Conservation (phyloP, 192 early-diverging fungal species). For the Coemansia sp. region DNA sequence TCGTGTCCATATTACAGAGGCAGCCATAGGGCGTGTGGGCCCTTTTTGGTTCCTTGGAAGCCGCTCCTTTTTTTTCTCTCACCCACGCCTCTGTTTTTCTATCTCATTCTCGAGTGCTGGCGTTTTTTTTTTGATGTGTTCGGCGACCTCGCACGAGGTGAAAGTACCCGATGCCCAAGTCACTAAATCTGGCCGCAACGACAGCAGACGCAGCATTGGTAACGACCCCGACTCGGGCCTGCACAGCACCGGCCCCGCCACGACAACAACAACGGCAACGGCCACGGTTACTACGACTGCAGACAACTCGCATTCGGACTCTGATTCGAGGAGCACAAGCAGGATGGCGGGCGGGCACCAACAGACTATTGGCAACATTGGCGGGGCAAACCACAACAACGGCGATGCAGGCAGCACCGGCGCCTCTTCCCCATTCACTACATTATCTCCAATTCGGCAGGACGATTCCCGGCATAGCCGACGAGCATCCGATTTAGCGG, state of each 20-base stretch:
- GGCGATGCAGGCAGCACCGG: background rate
- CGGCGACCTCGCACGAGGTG: conserved; percentile 41
- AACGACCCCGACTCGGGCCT: background rate
- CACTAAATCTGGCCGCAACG: conserved; percentile 13
- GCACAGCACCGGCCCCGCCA: background rate
- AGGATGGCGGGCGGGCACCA: background rate
- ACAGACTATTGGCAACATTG: background rate
- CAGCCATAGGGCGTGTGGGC: conserved; percentile 5
- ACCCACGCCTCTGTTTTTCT: background rate
- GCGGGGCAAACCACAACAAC: conserved; percentile 4
- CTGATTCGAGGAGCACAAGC: conserved; percentile 1
- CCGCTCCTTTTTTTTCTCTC: background rate
- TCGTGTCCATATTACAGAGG: background rate
- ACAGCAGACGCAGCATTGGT: conserved; percentile 17
- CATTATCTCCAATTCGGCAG: conserved; percentile 8
- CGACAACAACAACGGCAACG: background rate
- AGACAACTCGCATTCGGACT: background rate
- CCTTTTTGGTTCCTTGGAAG: background rate
- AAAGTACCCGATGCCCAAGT: conserved; percentile 38
- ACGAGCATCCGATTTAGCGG: conserved; percentile 2
- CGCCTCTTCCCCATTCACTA: conserved; percentile 12
- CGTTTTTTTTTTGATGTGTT: conserved; percentile 43
- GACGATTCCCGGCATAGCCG: conserved; percentile 1
- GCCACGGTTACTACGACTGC: background rate
- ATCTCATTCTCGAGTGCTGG: background rate